A percentile compares a stretch with the other conserved stretches of the same genome.
Conservation (phyloP, 768 basidiomycete genomes). For the Lactarius indigo region DNA sequence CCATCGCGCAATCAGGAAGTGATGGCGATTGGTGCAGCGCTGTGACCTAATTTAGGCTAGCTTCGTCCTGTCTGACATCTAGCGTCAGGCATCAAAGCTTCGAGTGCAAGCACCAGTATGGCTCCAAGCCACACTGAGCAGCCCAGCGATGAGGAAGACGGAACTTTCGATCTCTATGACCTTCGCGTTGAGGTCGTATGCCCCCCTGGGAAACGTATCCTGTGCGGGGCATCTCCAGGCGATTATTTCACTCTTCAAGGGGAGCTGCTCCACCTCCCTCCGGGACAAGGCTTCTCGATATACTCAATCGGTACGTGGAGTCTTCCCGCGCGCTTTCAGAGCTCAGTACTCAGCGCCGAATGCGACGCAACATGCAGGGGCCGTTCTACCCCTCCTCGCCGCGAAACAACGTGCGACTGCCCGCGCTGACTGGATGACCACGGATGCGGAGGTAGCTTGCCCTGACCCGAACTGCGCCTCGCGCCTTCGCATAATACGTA, state of each 20-base stretch:
- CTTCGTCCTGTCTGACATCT: no score
- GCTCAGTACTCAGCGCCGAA: neutral
- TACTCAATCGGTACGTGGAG: slow-evolving; percentile 52
- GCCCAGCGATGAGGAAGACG: slow-evolving; percentile 27
- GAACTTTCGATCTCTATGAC: slow-evolving; percentile 59
- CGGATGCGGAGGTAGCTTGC: slow-evolving; percentile 61
- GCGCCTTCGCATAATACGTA: slow-evolving; percentile 48
- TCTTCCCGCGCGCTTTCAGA: neutral
- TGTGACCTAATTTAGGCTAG: no score
- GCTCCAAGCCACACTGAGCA: neutral
- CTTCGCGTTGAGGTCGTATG: slow-evolving; percentile 61
- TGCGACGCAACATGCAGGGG: slow-evolving; percentile 35
- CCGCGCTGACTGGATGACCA: slow-evolving; percentile 48
- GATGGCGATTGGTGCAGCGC: no score
- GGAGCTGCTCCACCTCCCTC: slow-evolving; percentile 60
- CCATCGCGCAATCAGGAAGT: neutral
- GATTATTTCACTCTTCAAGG: slow-evolving; percentile 62
- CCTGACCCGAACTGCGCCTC: slow-evolving; percentile 66
- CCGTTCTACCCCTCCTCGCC: slow-evolving; percentile 62
- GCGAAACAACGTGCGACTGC: slow-evolving; percentile 56
- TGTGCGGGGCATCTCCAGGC: slow-evolving; percentile 62
- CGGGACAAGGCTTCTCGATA: slow-evolving; percentile 63
- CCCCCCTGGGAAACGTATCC: slow-evolving; percentile 50
- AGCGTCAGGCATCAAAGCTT: no score
- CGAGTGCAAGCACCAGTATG: neutral